Conservation (phyloP, 208 protist genomes). For the Hexamita inflata region DNA sequence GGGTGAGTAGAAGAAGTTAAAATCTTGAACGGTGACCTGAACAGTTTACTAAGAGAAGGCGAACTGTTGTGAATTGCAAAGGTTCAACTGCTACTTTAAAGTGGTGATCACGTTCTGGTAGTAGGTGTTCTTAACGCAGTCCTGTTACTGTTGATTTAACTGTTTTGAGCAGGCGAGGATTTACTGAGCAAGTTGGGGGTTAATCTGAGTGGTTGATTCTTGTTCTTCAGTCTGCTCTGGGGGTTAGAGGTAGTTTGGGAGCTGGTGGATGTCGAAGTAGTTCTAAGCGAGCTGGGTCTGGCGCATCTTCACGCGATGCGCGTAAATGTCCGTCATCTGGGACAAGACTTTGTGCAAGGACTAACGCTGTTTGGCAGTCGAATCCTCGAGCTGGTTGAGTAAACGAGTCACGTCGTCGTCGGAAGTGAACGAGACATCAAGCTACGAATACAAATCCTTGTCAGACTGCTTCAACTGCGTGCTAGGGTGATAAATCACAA, state of each 20-base stretch:
- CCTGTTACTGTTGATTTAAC: background rate
- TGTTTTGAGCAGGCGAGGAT: background rate
- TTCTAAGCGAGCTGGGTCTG: background rate
- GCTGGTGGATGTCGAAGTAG: background rate
- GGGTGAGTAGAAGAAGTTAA: conserved; percentile 1
- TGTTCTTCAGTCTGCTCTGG: background rate
- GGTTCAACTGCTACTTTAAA: no score
- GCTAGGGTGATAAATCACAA: background rate
- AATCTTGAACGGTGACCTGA: background rate
- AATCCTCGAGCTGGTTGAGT: background rate
- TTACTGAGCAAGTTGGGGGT: background rate
- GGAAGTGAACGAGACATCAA: background rate
- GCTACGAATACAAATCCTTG: background rate
- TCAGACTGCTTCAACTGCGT: background rate
- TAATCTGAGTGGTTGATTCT: background rate
- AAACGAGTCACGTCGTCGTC: background rate
- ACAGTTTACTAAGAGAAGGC: background rate
- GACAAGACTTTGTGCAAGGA: no score
- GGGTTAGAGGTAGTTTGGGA: background rate
- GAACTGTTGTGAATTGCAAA: no score
- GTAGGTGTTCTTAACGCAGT: no score
- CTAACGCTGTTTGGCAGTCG: background rate
- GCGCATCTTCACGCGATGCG: background rate
- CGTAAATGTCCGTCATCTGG: background rate
- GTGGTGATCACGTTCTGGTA: no score